Percentiles rank a stretch among this genome's conserved stretches.
These are phyloP conservation scores for Vaccinium vitisidaea DNA, from an alignment of 148 eudicot species.

Conservation along the genomic window DNA sequence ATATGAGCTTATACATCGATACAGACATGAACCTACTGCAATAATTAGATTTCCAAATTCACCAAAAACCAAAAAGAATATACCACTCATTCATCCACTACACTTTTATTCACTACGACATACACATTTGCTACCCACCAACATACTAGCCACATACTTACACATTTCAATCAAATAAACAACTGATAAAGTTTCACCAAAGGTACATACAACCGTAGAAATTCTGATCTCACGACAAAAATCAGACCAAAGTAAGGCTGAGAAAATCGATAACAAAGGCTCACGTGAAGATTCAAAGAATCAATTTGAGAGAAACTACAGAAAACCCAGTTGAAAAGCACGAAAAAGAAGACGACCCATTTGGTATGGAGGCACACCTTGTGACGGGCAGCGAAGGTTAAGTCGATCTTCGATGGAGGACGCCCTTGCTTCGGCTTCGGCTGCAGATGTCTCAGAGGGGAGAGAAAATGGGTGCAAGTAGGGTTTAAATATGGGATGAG, in stretches of 20 bases:
- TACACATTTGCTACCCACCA: background rate
- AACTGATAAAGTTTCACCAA: background rate
- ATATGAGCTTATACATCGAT: background rate
- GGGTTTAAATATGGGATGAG: constrained; percentile 25
- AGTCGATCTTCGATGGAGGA: background rate
- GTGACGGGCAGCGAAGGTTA: background rate
- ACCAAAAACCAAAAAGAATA: background rate
- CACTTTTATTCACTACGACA: no score
- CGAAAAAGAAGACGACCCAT: background rate
- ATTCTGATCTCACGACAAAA: background rate
- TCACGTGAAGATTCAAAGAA: background rate
- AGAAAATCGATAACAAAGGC: background rate
- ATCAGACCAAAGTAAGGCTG: background rate
- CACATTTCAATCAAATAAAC: background rate
- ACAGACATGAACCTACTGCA: background rate
- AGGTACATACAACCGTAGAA: background rate
- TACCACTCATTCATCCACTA: no score
- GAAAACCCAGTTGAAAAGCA: constrained; percentile 5
- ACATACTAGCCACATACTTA: background rate
- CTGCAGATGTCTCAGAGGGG: background rate
- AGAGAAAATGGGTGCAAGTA: background rate
- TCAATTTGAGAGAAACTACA: background rate
- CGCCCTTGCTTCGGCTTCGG: background rate
- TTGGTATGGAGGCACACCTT: background rate
- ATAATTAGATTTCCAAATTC: background rate